These are phyloP conservation scores for Septoria linicola DNA, from an alignment of 2,329 filamentous ascomycete genomes.

Conservation along the genomic window DNA sequence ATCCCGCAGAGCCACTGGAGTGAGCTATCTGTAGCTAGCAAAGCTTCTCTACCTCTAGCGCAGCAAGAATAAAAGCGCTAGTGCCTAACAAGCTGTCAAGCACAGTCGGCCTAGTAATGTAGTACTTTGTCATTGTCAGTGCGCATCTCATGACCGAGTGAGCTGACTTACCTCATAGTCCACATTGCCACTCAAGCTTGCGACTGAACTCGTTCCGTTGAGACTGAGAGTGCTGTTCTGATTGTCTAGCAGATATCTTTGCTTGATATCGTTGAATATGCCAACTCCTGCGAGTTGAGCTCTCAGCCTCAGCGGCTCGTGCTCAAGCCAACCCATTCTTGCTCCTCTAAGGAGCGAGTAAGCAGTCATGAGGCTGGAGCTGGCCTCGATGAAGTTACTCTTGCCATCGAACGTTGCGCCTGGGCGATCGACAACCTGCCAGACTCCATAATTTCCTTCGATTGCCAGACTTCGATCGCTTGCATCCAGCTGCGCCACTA, in stretches of 20 bases:
- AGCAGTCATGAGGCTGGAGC: conserved; percentile 58
- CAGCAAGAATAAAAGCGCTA: conserved; percentile 44
- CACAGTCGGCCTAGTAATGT: conserved; percentile 42
- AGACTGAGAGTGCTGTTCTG: conserved; percentile 47
- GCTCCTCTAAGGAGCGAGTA: conserved; percentile 54
- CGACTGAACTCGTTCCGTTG: conserved; percentile 51
- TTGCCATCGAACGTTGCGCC: conserved; percentile 34
- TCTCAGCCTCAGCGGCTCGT: conserved; percentile 31
- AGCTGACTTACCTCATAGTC: conserved; percentile 49
- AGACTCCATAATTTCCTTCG: conserved; percentile 48
- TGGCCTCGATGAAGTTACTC: conserved; percentile 62
- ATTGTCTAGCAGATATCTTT: conserved; percentile 45
- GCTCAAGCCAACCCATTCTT: conserved; percentile 40
- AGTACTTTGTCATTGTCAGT: conserved; percentile 40
- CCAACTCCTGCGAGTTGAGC: conserved; percentile 47
- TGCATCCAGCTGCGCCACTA: conserved; percentile 40
- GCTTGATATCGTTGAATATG: conserved; percentile 50
- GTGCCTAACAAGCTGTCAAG: conserved; percentile 43
- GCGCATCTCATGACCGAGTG: not conserved
- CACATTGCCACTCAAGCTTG: conserved; percentile 51
- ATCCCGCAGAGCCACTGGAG: conserved; percentile 57
- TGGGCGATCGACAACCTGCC: conserved; percentile 56
- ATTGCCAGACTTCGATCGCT: conserved; percentile 36
- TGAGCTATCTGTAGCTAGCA: conserved; percentile 15
- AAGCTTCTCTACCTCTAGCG: conserved; percentile 37